These are phyloP conservation scores for Cryptococcus sp. DNA, from an alignment of 1,284 basidiomycete genomes.

Conservation along the genomic window DNA sequence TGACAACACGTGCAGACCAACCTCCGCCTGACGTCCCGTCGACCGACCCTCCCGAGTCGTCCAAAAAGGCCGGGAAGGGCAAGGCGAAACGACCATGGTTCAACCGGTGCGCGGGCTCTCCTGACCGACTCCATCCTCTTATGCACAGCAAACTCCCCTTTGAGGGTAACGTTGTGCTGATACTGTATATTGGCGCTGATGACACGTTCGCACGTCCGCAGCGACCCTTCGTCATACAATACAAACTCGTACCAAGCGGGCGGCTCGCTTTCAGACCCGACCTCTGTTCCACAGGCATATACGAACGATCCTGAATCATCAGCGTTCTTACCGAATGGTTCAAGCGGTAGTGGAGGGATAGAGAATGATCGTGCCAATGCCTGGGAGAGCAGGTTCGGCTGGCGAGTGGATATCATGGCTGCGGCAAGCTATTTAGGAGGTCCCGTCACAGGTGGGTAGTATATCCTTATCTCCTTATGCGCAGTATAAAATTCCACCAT, in stretches of 20 bases:
- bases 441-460: slow-evolving; percentile 67
- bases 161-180: too few relatives aligned
- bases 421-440: slow-evolving; percentile 70
- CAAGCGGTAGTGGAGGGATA: slow-evolving; percentile 38
- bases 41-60: slow-evolving; percentile 32
- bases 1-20: slow-evolving; percentile 37
- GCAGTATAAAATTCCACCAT: background rate
- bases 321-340: slow-evolving; percentile 49
- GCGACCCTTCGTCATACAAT: slow-evolving; percentile 43
- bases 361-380: slow-evolving; percentile 60
- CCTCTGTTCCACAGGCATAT: slow-evolving; percentile 39
- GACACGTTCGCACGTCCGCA: slow-evolving; percentile 5
- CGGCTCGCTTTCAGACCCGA: slow-evolving; percentile 49
- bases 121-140: slow-evolving; percentile 16
- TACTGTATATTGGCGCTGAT: too few relatives aligned
- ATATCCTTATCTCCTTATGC: background rate
- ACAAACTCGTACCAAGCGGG: slow-evolving; percentile 65
- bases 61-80: slow-evolving; percentile 35
- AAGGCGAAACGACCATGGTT: slow-evolving; percentile 62
- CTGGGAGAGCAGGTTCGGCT: slow-evolving; percentile 71
- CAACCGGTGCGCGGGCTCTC: slow-evolving; percentile 53
- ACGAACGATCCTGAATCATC: slow-evolving; percentile 51
- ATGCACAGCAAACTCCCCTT: background rate
- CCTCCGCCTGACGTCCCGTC: slow-evolving; percentile 51
- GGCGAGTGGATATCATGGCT: slow-evolving; percentile 70